Evolutionary conservation across 345 rosid species (phyloP), one percentile per base, ranked within the genome.

Genomic region (Erucastrum elatum): DNA sequence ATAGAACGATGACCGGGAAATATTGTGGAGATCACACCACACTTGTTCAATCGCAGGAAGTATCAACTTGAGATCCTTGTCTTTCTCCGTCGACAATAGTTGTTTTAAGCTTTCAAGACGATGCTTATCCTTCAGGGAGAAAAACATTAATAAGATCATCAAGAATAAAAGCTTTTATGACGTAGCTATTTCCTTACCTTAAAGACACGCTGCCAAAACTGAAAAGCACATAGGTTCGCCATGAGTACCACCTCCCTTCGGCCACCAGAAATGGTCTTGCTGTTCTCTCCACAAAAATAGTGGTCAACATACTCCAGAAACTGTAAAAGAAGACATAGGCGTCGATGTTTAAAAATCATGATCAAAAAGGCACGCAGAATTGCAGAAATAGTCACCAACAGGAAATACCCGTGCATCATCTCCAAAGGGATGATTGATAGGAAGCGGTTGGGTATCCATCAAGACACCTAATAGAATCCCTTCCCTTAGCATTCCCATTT

Each of bases 21-120:
- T 88, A 83, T 89, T 77, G 85, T 94, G 98, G 81, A 87, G 82
- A 69, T 80, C 83, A 84, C 98, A 94, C 97, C 98, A 94, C 70
- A 88, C 92, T 86, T 90, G 89, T 86, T 94, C 98, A 76, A 87
- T 81, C 84, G 80, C 83, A 44, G 87, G 87, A 44, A 78, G 68
- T 72, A 80, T 30, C 74, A 75, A 66, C 70, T 80, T 68, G 60
- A 80, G 64, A 78, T 79, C 85, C 64, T 80, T 85, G 71, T 46
- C 74, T 65, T 82, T 87, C 56, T 83, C 88, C 46, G 72, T 55
- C 61, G 75, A 71, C 56, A 81, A 73, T 75, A 87, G 66, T 56
- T 75, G 84, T 82, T 87, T 87, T 82, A 94, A 84, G 84, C 83
- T 87, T 74, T 87, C 88, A 72, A 90, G 76, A 17, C 93, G 92